phyloP scores from a whole-genome alignment of 371 early-diverging fungal genomes.

The Syncephalastrum racemosum region DNA sequence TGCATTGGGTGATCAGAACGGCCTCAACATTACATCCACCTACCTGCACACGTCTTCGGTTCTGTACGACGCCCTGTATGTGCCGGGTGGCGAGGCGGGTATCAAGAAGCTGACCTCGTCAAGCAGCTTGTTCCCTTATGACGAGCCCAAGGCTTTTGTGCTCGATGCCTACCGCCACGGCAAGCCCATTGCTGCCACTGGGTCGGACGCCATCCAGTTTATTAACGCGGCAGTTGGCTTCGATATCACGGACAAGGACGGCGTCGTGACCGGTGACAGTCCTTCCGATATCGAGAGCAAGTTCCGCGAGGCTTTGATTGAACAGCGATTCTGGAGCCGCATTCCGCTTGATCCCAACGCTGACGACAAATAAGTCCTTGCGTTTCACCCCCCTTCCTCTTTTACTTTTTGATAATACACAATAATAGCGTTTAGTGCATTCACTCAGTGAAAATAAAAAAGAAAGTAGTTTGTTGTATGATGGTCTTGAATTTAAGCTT shows the following conservation, averaged over 20 bases:
- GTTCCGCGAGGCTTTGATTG: slow-evolving; percentile 21
- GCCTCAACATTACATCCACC: slow-evolving; percentile 24
- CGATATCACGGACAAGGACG: slow-evolving; percentile 14
- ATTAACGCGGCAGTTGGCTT: slow-evolving; percentile 16
- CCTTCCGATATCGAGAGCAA: slow-evolving; percentile 4
- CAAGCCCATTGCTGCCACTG: slow-evolving; percentile 34
- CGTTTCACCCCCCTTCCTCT: no score
- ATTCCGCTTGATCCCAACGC: slow-evolving; percentile 23
- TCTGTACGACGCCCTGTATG: slow-evolving; percentile 35
- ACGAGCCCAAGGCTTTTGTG: slow-evolving; percentile 32
- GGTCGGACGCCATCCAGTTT: slow-evolving; percentile 22
- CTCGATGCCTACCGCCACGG: slow-evolving; percentile 34
- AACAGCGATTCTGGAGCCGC: slow-evolving; percentile 37
- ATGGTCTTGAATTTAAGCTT: no score
- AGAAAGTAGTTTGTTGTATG: no score
- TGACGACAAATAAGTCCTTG: no score
- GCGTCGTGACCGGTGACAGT: slow-evolving; percentile 14
- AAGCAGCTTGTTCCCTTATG: slow-evolving; percentile 27
- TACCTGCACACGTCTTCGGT: slow-evolving; percentile 31
- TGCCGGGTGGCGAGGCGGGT: slow-evolving; percentile 25
- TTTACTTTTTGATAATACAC: no score
- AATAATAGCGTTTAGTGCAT: no score
- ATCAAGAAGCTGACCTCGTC: slow-evolving; percentile 17
- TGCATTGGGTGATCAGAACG: slow-evolving; percentile 19
- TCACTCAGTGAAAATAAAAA: no score